Evolutionary conservation across 2,329 filamentous ascomycete genomes (phyloP).

Genomic region (Clonostachys rhizophaga): DNA sequence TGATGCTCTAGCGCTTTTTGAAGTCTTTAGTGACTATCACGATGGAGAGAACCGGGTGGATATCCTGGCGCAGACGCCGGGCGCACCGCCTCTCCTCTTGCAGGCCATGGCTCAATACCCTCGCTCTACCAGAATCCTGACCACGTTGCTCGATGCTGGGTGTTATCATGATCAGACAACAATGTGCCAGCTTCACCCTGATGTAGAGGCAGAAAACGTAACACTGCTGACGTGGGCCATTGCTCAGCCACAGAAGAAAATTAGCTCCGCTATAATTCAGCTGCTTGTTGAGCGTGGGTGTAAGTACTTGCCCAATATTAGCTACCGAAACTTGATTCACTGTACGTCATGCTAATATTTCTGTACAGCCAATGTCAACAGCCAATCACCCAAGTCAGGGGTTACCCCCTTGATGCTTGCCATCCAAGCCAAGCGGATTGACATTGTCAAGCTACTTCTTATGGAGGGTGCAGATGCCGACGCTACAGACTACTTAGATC

Average conservation of each 20-base stretch:
- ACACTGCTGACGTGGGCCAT: constrained; percentile 58
- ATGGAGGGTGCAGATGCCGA: constrained; percentile 56
- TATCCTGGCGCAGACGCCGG: constrained; percentile 36
- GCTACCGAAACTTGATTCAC: constrained; percentile 1
- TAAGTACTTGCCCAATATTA: constrained; percentile 13
- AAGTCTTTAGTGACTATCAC: constrained; percentile 44
- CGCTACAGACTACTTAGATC: constrained; percentile 48
- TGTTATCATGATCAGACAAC: constrained; percentile 54
- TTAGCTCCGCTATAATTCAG: constrained; percentile 54
- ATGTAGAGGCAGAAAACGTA: constrained; percentile 46
- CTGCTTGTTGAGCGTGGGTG: constrained; percentile 43
- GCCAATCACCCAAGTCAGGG: constrained; percentile 44
- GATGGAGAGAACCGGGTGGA: constrained; percentile 44
- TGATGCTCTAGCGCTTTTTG: constrained; percentile 42
- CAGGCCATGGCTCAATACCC: constrained; percentile 51
- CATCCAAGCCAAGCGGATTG: constrained; percentile 48
- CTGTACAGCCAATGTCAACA: constrained; percentile 48
- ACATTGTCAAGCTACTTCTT: constrained; percentile 52
- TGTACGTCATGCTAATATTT: constrained; percentile 4
- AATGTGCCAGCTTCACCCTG: constrained; percentile 33
- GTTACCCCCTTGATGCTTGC: constrained; percentile 57
- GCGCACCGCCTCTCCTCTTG: constrained; percentile 42
- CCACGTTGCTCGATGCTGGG: constrained; percentile 49
- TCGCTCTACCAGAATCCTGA: constrained; percentile 44
- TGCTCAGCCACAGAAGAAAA: constrained; percentile 56